Base-by-base conservation (phyloP, 192 early-diverging fungal species). In the Mortierella claussenii region DNA sequence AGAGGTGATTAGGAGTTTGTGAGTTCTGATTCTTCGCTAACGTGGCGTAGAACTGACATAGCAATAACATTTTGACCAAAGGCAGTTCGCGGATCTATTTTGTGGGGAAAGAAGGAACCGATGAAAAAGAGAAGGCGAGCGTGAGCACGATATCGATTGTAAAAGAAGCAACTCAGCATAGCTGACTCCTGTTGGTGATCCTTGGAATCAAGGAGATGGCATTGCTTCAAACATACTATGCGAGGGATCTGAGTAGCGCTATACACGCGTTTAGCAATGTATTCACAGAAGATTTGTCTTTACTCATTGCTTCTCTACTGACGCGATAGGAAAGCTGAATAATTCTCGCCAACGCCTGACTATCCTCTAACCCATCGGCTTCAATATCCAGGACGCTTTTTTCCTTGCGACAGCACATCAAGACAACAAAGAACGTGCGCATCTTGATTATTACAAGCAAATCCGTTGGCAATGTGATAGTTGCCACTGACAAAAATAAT, bases 251-350 rank as follows among this genome's bases (percentile, higher is more conserved):
- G 55, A 26, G 1, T 31, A 13, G 20, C 62, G 30, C 24, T 65
- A 65, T 34, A 55, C 63, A 65, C 63, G 63, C 63, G 63, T 65
- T 55, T 65, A 24, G 37, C 43, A 28, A 43, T 26, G 18, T 11
- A 18, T 18, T n/a, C 17, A 28, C 12, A 4, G 18, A 63, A 28
- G 33, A n/a, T 42, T 27, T 36, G 43, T 40, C 34, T 50, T 40
- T 27, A 28, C 36, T 26, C 26, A 12, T 10, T 24, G 15, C 45
- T 27, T 60, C 26, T 18, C 31, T 21, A 11, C 10, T 42, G 40
- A 17, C 10, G 40, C 21, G 15, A 20, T 17, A 46, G 45, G 4
- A 15, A 21, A 46, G 45, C 15, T 46, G 45, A 46, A 42, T n/a
- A n/a, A n/a, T n/a, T n/a, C n/a, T n/a, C n/a, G n/a, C n/a, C n/a